Conservation (phyloP, 2,329 filamentous ascomycete genomes). For the Aspergillus brunneoviolaceus region DNA sequence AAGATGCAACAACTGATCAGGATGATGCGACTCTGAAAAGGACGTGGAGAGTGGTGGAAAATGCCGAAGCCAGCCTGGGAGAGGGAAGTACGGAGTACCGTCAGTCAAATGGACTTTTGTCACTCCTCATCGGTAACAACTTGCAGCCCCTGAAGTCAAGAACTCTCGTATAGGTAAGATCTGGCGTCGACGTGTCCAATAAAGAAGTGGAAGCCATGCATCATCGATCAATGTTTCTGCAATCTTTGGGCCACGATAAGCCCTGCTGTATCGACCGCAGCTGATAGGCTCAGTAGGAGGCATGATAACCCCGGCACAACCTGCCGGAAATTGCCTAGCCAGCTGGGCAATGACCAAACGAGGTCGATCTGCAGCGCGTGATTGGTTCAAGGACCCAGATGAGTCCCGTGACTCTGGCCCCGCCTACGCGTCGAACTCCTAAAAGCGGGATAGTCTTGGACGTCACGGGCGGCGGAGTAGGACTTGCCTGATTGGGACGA, state of each 20-base stretch:
- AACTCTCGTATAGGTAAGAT: background rate
- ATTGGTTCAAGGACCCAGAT: background rate
- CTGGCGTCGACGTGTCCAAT: background rate
- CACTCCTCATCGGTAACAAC: background rate
- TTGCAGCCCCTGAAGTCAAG: background rate
- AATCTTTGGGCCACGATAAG: background rate
- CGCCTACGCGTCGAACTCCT: constrained; percentile 6
- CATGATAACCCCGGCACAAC: constrained; percentile 5
- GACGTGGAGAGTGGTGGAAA: background rate
- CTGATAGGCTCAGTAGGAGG: background rate
- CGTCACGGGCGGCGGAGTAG: constrained; percentile 4
- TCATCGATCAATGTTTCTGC: background rate
- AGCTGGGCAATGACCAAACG: constrained; percentile 1
- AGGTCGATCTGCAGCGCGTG: background rate
- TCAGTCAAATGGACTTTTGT: background rate
- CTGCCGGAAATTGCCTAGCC: constrained; percentile 8
- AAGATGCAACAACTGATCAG: background rate
- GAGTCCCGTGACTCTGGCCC: background rate
- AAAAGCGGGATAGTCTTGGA: background rate
- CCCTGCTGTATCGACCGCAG: background rate
- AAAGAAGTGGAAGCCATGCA: background rate
- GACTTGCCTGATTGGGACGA: constrained; percentile 3
- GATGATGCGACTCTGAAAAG: background rate
- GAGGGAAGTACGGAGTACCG: background rate
- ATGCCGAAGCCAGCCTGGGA: background rate